A percentile compares a stretch with the other conserved stretches of the same genome.
These are phyloP conservation scores for Penstemon eatonii DNA, from an alignment of 257 asterid genomes.

Conservation along the genomic window DNA sequence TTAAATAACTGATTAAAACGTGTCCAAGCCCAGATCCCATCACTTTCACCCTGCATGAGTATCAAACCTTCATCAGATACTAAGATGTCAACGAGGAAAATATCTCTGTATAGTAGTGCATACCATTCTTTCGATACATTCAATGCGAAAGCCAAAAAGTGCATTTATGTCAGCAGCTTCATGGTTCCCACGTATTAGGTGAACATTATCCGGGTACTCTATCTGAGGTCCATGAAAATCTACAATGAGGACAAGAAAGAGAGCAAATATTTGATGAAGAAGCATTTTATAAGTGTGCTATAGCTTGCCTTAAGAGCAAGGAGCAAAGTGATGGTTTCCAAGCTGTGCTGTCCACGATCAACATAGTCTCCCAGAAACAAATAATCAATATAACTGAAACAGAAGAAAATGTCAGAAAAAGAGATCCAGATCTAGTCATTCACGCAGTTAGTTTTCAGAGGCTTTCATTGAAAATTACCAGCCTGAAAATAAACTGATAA, in stretches of 20 bases:
- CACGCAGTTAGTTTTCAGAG: conserved; percentile 4
- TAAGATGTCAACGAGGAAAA: neutral
- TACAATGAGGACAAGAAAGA: conserved; percentile 17
- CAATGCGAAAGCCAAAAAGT: conserved; percentile 96
- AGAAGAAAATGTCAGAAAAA: conserved; percentile 23
- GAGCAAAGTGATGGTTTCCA: conserved; percentile 97
- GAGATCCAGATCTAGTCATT: conserved; percentile 10
- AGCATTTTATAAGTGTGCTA: conserved; percentile 10
- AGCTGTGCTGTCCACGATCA: conserved; percentile 99
- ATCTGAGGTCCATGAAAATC: conserved; percentile 50
- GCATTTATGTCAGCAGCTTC: conserved; percentile 99
- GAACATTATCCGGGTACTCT: conserved; percentile 94
- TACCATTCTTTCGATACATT: conserved; percentile 99
- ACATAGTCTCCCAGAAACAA: conserved; percentile 98
- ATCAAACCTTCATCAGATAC: conserved; percentile 35
- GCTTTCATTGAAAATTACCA: neutral
- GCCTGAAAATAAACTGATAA: neutral
- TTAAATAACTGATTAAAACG: conserved; percentile 96
- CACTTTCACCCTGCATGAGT: conserved; percentile 84
- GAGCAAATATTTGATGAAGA: neutral
- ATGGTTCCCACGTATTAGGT: conserved; percentile 97
- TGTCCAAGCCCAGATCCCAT: conserved; percentile 99
- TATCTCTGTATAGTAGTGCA: conserved; percentile 22
- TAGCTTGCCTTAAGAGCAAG: conserved; percentile 89
- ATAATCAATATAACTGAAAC: conserved; percentile 92